These are phyloP conservation scores for Penicillium corylophilum DNA, from an alignment of 2,329 filamentous ascomycete genomes.

Conservation along the genomic window DNA sequence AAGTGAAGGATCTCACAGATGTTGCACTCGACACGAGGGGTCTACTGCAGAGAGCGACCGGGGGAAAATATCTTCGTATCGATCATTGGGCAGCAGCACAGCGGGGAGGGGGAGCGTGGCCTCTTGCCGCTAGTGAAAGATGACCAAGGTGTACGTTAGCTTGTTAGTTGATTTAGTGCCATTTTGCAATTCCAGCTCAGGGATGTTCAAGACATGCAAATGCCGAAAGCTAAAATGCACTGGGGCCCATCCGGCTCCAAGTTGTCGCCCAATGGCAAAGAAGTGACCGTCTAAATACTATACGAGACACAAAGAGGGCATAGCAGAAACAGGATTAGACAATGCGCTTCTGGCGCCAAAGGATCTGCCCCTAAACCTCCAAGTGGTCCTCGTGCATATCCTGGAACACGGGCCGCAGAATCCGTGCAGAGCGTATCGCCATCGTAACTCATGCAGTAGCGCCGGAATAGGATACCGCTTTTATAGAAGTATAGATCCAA, in stretches of 20 bases:
- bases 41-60: background rate
- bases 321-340: conserved; percentile 4
- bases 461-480: background rate
- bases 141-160: background rate
- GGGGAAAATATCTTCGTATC: background rate
- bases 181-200: background rate
- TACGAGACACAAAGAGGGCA: background rate
- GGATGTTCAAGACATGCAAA: background rate
- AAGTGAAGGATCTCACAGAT: background rate
- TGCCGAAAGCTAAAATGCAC: too few species aligned
- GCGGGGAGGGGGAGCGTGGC: background rate
- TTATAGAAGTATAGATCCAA: background rate
- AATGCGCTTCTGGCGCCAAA: conserved; percentile 13
- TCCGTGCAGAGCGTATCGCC: conserved; percentile 13
- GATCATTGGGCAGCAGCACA: background rate
- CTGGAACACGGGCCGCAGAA: conserved; percentile 15
- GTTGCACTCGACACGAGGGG: background rate
- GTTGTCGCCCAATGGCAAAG: too few species aligned
- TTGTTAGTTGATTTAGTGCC: background rate
- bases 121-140: background rate
- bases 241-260: too few species aligned
- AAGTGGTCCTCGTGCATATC: conserved; percentile 14
- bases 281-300: too few species aligned
- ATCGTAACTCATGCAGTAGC: background rate
- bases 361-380: conserved; percentile 3